Percentiles rank a stretch among this genome's conserved stretches.
Evolutionary conservation across 345 rosid genomes (phyloP).

Genomic region (Populus nigra): DNA sequence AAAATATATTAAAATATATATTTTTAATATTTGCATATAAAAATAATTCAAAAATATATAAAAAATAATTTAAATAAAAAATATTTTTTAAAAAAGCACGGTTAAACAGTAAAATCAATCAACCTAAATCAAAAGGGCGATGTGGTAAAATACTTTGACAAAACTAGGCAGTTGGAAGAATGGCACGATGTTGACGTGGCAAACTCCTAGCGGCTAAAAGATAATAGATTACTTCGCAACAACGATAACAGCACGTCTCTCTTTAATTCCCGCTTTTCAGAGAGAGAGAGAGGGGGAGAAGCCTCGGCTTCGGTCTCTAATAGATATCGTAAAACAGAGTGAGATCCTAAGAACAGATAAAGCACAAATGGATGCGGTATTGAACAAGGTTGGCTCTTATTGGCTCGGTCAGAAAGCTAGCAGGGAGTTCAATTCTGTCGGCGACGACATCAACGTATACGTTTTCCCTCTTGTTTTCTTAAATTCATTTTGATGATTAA

Average conservation of each 20-base stretch:
- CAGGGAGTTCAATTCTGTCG: constrained; percentile 82
- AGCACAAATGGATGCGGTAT: constrained; percentile 69
- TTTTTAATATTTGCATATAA: too few species aligned
- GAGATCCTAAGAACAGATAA: background rate
- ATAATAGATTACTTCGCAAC: background rate
- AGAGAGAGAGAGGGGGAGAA: background rate
- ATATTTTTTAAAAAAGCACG: too few species aligned
- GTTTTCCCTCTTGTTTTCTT: background rate
- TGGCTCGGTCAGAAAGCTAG: constrained; percentile 71
- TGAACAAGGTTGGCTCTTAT: constrained; percentile 87
- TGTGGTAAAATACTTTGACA: too few species aligned
- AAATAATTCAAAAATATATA: too few species aligned
- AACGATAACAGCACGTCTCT: background rate
- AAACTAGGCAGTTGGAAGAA: background rate
- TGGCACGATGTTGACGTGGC: background rate
- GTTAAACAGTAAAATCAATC: too few species aligned
- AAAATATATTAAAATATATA: too few species aligned
- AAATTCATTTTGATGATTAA: background rate
- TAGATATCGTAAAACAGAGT: background rate
- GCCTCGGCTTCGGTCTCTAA: background rate
- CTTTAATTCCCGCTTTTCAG: background rate
- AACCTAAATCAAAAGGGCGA: too few species aligned
- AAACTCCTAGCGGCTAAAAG: background rate
- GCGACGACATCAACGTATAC: constrained; percentile 72
- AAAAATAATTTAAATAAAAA: too few species aligned